Conservation (phyloP, 2,329 filamentous ascomycete genomes). For the Sarocladium brachiariae region DNA sequence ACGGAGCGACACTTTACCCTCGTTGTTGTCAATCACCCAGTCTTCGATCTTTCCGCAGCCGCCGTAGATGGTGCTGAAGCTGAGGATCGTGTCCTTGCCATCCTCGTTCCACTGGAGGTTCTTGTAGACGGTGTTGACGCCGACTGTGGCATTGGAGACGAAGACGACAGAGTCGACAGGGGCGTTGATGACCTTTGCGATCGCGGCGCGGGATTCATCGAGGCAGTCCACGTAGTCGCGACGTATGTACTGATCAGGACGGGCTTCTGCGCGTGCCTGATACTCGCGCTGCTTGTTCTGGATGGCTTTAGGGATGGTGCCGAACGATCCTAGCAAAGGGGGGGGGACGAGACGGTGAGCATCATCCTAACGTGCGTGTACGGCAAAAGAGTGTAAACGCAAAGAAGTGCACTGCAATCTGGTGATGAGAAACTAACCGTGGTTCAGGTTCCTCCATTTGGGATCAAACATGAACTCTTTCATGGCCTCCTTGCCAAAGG, state of each 20-base stretch:
- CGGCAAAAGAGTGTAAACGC: too few species aligned
- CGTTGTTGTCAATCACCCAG: slow-evolving; percentile 62
- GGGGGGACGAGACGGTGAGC: too few species aligned
- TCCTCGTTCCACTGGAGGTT: slow-evolving; percentile 61
- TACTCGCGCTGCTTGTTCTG: slow-evolving; percentile 53
- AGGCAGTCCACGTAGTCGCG: slow-evolving; percentile 58
- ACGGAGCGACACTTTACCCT: slow-evolving; percentile 32
- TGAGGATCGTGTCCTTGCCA: slow-evolving; percentile 71
- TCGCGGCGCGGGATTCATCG: slow-evolving; percentile 58
- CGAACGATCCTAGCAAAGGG: slow-evolving; percentile 80
- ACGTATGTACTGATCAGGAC: slow-evolving; percentile 70
- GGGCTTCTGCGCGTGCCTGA: slow-evolving; percentile 59
- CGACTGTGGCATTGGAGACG: slow-evolving; percentile 73
- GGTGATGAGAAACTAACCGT: slow-evolving; percentile 47
- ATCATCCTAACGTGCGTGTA: too few species aligned
- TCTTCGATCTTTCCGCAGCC: slow-evolving; percentile 68
- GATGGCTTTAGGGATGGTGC: slow-evolving; percentile 61
- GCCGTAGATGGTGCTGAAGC: slow-evolving; percentile 73
- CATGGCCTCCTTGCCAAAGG: slow-evolving; percentile 35
- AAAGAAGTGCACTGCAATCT: too few species aligned
- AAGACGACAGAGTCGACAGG: slow-evolving; percentile 64
- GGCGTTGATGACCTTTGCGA: slow-evolving; percentile 61
- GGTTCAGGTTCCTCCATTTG: slow-evolving; percentile 68
- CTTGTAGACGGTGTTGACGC: slow-evolving; percentile 71
- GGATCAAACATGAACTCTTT: slow-evolving; percentile 64